Conservation (phyloP, 768 basidiomycete species). For the Tricholoma hemisulphureum region DNA sequence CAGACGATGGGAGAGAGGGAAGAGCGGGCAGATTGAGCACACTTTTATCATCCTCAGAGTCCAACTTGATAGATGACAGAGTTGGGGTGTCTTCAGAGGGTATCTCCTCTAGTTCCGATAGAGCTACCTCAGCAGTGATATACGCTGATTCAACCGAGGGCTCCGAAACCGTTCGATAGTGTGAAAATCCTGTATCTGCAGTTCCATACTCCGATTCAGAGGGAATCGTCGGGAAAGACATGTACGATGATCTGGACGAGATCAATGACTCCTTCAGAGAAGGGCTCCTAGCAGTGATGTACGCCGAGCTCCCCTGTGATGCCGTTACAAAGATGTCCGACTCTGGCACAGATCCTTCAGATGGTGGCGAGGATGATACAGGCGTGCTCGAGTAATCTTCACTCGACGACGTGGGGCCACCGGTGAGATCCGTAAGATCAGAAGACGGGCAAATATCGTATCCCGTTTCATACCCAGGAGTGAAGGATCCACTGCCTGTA, state of each 20-base stretch:
- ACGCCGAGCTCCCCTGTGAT: conserved; percentile 53
- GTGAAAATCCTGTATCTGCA: conserved; percentile 24
- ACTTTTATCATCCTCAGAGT: conserved; percentile 31
- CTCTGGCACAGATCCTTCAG: conserved; percentile 33
- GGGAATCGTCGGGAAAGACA: conserved; percentile 60
- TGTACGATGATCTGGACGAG: conserved; percentile 53
- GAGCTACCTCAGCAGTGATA: conserved; percentile 47
- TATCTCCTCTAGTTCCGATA: conserved; percentile 40
- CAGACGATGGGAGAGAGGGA: conserved; percentile 12
- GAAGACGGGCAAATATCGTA: conserved; percentile 55
- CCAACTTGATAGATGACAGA: conserved; percentile 33
- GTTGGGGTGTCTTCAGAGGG: conserved; percentile 44
- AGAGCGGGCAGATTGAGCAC: conserved; percentile 13
- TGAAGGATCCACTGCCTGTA: conserved; percentile 27
- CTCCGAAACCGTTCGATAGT: conserved; percentile 31
- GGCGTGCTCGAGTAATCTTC: conserved; percentile 34
- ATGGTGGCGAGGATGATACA: conserved; percentile 29
- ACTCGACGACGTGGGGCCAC: conserved; percentile 29
- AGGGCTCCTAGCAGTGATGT: conserved; percentile 41
- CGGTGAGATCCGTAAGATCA: conserved; percentile 44
- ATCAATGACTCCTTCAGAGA: conserved; percentile 48
- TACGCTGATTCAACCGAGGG: conserved; percentile 39
- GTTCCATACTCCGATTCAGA: conserved; percentile 44
- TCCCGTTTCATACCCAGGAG: conserved; percentile 44
- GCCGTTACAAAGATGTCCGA: conserved; percentile 44